Percentiles rank a stretch among this genome's conserved stretches.
Evolutionary conservation across 805 yeast species (phyloP).

Genomic region (Candida ipomoeae): DNA sequence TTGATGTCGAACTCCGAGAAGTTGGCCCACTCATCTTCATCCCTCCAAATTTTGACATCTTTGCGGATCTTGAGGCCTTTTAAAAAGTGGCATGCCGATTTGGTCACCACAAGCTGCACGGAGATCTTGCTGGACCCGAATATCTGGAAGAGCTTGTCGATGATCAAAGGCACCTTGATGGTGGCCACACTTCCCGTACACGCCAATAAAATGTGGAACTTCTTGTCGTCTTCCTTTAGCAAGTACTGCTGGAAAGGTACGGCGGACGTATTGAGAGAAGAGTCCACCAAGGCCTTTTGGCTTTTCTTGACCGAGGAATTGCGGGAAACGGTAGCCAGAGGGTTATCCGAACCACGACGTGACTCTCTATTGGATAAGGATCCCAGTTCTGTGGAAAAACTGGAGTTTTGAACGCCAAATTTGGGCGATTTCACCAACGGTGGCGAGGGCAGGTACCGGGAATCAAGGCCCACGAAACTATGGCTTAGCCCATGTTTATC

Average conservation of each 20-base stretch:
- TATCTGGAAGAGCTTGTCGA: constrained; percentile 77
- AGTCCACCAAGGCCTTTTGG: constrained; percentile 51
- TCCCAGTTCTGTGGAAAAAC: background rate
- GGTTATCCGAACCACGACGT: constrained; percentile 14
- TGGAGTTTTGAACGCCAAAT: background rate
- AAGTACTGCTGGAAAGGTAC: constrained; percentile 73
- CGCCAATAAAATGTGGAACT: constrained; percentile 82
- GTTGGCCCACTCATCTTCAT: constrained; percentile 84
- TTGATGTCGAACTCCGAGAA: constrained; percentile 24
- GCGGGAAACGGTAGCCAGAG: constrained; percentile 8
- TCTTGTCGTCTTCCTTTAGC: constrained; percentile 68
- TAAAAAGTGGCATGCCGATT: constrained; percentile 69
- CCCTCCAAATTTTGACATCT: constrained; percentile 85
- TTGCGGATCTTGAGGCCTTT: constrained; percentile 59
- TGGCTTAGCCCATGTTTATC: constrained; percentile 2
- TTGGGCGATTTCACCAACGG: constrained; percentile 8
- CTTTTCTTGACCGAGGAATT: constrained; percentile 26
- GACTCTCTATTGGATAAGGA: constrained; percentile 7
- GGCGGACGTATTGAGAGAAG: constrained; percentile 54
- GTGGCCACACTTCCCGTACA: constrained; percentile 98
- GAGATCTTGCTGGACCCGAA: constrained; percentile 68
- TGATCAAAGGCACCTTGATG: constrained; percentile 84
- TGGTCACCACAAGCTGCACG: constrained; percentile 80
- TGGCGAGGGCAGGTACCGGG: constrained; percentile 11
- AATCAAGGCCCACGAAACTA: constrained; percentile 1